A percentile compares a stretch with the other conserved stretches of the same genome.
Conservation (phyloP, 1,139 yeast species). For the Saccharomyces uvarum region DNA sequence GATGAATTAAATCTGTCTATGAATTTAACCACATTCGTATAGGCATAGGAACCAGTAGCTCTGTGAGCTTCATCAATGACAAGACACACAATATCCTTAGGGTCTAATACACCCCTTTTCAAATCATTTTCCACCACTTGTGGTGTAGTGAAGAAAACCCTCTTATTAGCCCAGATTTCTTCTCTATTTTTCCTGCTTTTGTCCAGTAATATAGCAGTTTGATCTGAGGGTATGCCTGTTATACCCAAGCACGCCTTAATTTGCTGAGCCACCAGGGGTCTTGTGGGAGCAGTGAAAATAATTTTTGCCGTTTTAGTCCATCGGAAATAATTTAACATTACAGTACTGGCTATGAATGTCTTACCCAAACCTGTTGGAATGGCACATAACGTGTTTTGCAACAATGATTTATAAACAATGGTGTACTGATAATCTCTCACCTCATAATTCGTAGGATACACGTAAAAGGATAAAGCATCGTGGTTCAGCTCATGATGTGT, state of each 20-base stretch:
- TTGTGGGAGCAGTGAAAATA: slow-evolving; percentile 92
- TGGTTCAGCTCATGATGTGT: slow-evolving; percentile 46
- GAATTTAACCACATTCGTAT: slow-evolving; percentile 69
- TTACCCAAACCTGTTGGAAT: slow-evolving; percentile 97
- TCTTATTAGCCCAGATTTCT: slow-evolving; percentile 64
- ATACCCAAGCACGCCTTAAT: slow-evolving; percentile 86
- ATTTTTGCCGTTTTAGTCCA: slow-evolving; percentile 79
- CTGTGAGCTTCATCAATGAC: slow-evolving; percentile 96
- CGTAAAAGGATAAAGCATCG: slow-evolving; percentile 41
- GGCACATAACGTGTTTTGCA: slow-evolving; percentile 73
- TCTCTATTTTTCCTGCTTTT: slow-evolving; percentile 56
- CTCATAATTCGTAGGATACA: slow-evolving; percentile 81
- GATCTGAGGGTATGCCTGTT: slow-evolving; percentile 70
- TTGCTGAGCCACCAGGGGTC: slow-evolving; percentile 96
- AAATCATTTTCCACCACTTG: slow-evolving; percentile 93
- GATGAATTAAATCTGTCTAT: slow-evolving; percentile 56
- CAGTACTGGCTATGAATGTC: slow-evolving; percentile 90
- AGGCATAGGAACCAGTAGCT: slow-evolving; percentile 84
- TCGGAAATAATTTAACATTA: slow-evolving; percentile 79
- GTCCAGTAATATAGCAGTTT: slow-evolving; percentile 78
- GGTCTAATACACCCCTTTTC: slow-evolving; percentile 63
- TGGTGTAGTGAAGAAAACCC: slow-evolving; percentile 91
- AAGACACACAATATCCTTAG: slow-evolving; percentile 63
- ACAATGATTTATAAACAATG: slow-evolving; percentile 66
- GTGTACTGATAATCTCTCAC: slow-evolving; percentile 82